Percentiles rank a stretch among this genome's conserved stretches.
Conservation (phyloP, 164 flowering plant species). For the Buxus sempervirens region DNA sequence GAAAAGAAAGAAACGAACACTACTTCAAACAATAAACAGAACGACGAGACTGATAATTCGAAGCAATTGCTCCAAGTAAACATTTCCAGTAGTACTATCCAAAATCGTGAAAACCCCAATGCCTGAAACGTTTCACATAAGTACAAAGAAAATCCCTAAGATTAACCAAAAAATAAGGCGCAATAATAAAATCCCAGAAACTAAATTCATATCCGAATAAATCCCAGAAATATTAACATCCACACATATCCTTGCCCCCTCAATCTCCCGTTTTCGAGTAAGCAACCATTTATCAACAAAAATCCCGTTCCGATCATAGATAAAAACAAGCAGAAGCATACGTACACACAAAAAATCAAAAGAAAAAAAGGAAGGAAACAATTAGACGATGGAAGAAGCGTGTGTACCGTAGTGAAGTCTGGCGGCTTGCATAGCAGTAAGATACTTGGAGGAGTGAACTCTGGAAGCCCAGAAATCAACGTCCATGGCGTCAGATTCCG, state of each 20-base stretch:
- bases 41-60: not conserved
- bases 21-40: not conserved
- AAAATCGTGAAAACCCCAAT: slow-evolving; percentile 9
- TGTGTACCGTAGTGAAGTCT: slow-evolving; percentile 39
- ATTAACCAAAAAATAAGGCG: not conserved
- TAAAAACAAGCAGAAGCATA: not conserved
- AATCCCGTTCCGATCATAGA: not conserved
- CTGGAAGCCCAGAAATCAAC: slow-evolving; percentile 56
- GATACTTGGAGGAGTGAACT: slow-evolving; percentile 37
- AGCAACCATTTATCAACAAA: not conserved
- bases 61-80: not conserved
- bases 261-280: too few species aligned
- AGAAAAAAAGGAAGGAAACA: not conserved
- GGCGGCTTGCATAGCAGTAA: slow-evolving; percentile 40
- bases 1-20: not conserved
- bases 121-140: not conserved
- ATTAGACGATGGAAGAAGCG: not conserved
- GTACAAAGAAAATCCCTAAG: not conserved
- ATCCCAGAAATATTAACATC: not conserved
- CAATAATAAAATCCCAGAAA: not conserved
- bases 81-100: not conserved
- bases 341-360: not conserved
- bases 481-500: slow-evolving; percentile 34
- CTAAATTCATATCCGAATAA: not conserved
- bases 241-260: too few species aligned